phyloP scores from a whole-genome alignment of 345 rosid genomes.

The Fremontodendron californicum region DNA sequence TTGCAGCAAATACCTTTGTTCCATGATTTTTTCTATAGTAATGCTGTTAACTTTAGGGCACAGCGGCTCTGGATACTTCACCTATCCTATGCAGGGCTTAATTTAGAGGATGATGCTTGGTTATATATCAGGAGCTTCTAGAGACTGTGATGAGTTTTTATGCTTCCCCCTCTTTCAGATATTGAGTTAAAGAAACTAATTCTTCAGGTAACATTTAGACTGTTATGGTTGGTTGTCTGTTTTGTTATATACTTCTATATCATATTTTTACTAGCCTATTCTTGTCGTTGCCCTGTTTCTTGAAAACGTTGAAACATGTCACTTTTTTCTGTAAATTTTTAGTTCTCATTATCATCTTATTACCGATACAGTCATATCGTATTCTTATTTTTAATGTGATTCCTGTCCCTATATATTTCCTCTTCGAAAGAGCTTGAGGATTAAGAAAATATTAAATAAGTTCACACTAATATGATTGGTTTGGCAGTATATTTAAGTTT shows the following conservation, averaged over 20 bases:
- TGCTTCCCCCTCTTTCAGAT: slow-evolving; percentile 65
- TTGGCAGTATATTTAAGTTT: not conserved
- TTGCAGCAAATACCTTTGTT: slow-evolving; percentile 77
- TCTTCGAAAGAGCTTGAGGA: not conserved
- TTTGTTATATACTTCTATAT: not conserved
- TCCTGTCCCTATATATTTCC: not conserved
- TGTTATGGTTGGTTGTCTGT: not conserved
- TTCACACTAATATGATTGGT: not conserved
- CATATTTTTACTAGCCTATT: not conserved
- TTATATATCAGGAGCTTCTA: slow-evolving; percentile 48
- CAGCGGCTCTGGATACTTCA: slow-evolving; percentile 87
- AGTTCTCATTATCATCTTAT: not conserved
- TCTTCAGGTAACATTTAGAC: slow-evolving; percentile 55
- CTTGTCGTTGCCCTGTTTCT: not conserved
- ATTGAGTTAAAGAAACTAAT: slow-evolving; percentile 69
- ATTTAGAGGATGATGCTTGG: slow-evolving; percentile 67
- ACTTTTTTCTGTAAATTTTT: not conserved
- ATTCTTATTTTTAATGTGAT: not conserved
- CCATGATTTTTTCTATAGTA: slow-evolving; percentile 56
- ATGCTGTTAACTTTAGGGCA: slow-evolving; percentile 59
- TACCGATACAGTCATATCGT: not conserved
- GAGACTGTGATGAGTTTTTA: slow-evolving; percentile 69
- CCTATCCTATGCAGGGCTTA: slow-evolving; percentile 62
- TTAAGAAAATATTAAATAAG: not conserved
- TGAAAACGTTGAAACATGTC: not conserved